A percentile compares a stretch with the other conserved stretches of the same genome.
Conservation (phyloP, 169 alveolate genomes). For the Cryptosporidium andersoni region DNA sequence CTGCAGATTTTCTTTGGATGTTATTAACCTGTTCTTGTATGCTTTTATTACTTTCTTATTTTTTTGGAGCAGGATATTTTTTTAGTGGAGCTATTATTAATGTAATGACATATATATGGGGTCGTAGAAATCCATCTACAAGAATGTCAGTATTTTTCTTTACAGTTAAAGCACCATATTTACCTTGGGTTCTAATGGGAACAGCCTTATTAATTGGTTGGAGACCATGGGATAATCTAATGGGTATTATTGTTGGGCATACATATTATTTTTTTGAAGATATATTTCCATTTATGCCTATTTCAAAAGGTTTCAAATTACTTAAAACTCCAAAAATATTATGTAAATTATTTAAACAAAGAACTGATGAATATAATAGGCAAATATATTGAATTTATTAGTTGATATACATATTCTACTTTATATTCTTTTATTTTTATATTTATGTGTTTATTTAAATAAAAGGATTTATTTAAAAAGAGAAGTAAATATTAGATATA, state of each 20-base stretch:
- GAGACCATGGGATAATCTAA: constrained; percentile 84
- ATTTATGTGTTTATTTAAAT: neutral
- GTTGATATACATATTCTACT: neutral
- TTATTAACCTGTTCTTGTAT: constrained; percentile 77
- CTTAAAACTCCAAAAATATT: constrained; percentile 85
- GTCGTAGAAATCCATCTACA: constrained; percentile 87
- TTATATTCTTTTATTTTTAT: neutral
- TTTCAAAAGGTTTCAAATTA: constrained; percentile 83
- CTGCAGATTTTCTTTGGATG: constrained; percentile 89
- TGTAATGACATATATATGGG: constrained; percentile 92
- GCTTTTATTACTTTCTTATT: constrained; percentile 74
- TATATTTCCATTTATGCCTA: constrained; percentile 90
- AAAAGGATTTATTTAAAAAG: neutral
- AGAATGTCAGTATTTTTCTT: constrained; percentile 85
- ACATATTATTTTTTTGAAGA: constrained; percentile 89
- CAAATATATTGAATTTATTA: neutral
- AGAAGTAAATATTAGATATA: too few relatives aligned
- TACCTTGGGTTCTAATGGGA: constrained; percentile 87
- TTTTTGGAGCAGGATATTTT: constrained; percentile 83
- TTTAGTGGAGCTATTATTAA: constrained; percentile 90
- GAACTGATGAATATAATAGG: constrained; percentile 20
- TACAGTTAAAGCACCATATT: constrained; percentile 89
- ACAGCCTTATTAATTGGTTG: constrained; percentile 85
- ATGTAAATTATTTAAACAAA: constrained; percentile 70
- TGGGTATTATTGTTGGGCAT: constrained; percentile 90